Evolutionary conservation across 495 filamentous ascomycete genomes (phyloP).

Genomic region (Aspergillus bridgeri): DNA sequence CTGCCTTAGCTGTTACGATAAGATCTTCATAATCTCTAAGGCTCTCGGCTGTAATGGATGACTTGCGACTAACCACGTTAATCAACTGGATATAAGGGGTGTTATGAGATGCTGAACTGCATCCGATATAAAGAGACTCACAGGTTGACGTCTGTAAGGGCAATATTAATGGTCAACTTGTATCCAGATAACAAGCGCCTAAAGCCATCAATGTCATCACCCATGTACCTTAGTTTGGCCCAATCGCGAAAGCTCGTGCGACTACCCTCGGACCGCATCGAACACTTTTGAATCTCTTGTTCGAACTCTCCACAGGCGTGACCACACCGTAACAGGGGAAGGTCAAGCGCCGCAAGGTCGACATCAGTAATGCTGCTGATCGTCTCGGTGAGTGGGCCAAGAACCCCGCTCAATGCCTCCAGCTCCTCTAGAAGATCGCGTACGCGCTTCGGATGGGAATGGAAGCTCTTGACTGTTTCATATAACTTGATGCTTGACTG

Average conservation of each 20-base stretch:
- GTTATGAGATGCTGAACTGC: slow-evolving; percentile 4
- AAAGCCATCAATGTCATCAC: slow-evolving; percentile 30
- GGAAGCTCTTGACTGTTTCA: slow-evolving; percentile 39
- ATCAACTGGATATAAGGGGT: slow-evolving; percentile 2
- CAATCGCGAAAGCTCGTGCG: slow-evolving; percentile 28
- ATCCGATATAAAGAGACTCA: slow-evolving; percentile 21
- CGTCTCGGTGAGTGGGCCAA: slow-evolving; percentile 31
- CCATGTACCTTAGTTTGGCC: slow-evolving; percentile 29
- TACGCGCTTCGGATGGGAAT: slow-evolving; percentile 32
- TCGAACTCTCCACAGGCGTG: slow-evolving; percentile 27
- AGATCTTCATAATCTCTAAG: slow-evolving; percentile 32
- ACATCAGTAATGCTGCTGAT: slow-evolving; percentile 14
- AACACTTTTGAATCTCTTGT: slow-evolving; percentile 20
- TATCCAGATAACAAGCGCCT: slow-evolving; percentile 32
- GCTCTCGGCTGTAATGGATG: slow-evolving; percentile 25
- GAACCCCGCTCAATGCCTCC: slow-evolving; percentile 34
- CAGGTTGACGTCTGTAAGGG: slow-evolving; percentile 36
- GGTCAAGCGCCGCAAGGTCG: slow-evolving; percentile 16
- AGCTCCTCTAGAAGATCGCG: slow-evolving; percentile 42
- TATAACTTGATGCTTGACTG: slow-evolving; percentile 37
- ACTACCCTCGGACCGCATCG: slow-evolving; percentile 12
- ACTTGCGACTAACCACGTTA: slow-evolving; percentile 21
- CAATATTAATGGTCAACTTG: slow-evolving; percentile 40
- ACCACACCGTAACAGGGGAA: slow-evolving; percentile 26
- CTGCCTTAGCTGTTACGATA: slow-evolving; percentile 34